These are phyloP conservation scores for Exophiala mesophila DNA, from an alignment of 2,329 filamentous ascomycete genomes.

Conservation along the genomic window DNA sequence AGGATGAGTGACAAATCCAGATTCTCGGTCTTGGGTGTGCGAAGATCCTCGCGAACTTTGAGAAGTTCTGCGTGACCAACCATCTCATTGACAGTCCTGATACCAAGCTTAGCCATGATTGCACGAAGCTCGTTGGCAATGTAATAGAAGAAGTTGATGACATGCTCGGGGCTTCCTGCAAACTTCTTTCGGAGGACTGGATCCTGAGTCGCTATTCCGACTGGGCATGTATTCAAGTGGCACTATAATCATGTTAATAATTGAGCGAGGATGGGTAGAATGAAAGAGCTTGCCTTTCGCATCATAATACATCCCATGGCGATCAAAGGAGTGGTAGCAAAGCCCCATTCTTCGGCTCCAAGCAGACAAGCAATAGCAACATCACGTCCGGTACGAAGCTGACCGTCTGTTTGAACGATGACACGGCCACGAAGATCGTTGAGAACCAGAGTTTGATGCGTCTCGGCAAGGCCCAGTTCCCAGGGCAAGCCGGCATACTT, in stretches of 20 bases:
- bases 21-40: constrained; percentile 83
- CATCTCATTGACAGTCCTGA: constrained; percentile 97
- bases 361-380: constrained; percentile 91
- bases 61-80: constrained; percentile 85
- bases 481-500: constrained; percentile 96
- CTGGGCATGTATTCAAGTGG: constrained; percentile 69
- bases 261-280: not conserved
- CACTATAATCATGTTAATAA: constrained; percentile 11
- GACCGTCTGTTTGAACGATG: constrained; percentile 92
- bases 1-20: constrained; percentile 89
- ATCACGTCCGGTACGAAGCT: constrained; percentile 86
- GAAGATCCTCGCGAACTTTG: constrained; percentile 80
- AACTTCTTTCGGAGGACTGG: constrained; percentile 94
- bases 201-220: constrained; percentile 93
- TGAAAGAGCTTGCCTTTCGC: constrained; percentile 52
- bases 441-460: constrained; percentile 89
- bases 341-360: constrained; percentile 97
- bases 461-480: constrained; percentile 95
- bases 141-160: constrained; percentile 99
- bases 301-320: constrained; percentile 98
- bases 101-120: constrained; percentile 93
- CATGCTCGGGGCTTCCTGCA: constrained; percentile 84
- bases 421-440: constrained; percentile 95
- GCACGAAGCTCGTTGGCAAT: constrained; percentile 91
- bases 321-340: constrained; percentile 89